Evolutionary conservation across 2,329 filamentous ascomycete genomes (phyloP).

Genomic region (Diaporthe citriasiana): DNA sequence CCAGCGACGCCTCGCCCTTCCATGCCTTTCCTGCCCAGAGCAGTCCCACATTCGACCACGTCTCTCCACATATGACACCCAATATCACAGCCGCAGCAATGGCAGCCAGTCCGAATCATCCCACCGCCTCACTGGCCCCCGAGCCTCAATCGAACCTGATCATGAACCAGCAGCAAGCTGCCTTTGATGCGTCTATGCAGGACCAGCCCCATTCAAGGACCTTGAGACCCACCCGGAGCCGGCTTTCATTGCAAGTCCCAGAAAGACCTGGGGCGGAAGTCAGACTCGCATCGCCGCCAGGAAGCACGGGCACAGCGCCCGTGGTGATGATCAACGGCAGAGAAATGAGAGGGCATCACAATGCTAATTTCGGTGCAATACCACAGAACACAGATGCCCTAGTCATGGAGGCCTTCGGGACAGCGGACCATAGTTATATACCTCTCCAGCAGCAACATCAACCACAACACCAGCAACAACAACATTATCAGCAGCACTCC

Average conservation of each 20-base stretch:
- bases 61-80: constrained; percentile 30
- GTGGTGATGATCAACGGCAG: constrained; percentile 51
- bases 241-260: constrained; percentile 74
- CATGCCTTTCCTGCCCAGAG: constrained; percentile 76
- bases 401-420: constrained; percentile 2
- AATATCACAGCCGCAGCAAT: constrained; percentile 16
- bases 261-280: constrained; percentile 51
- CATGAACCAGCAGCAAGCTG: constrained; percentile 23
- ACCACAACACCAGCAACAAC: constrained; percentile 32
- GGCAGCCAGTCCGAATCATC: constrained; percentile 6
- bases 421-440: neutral
- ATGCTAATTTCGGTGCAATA: neutral
- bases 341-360: constrained; percentile 28
- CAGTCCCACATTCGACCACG: constrained; percentile 21
- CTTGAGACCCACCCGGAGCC: constrained; percentile 58
- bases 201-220: constrained; percentile 9
- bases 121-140: constrained; percentile 9
- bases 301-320: constrained; percentile 41
- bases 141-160: constrained; percentile 23
- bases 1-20: constrained; percentile 67
- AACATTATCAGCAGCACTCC: constrained; percentile 30
- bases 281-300: constrained; percentile 49
- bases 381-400: neutral
- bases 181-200: constrained; percentile 31
- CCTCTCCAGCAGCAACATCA: constrained; percentile 24